A percentile compares a stretch with the other conserved stretches of the same genome.
These are phyloP conservation scores for Rhododendron ovatum DNA, from an alignment of 148 eudicot genomes.

Conservation along the genomic window DNA sequence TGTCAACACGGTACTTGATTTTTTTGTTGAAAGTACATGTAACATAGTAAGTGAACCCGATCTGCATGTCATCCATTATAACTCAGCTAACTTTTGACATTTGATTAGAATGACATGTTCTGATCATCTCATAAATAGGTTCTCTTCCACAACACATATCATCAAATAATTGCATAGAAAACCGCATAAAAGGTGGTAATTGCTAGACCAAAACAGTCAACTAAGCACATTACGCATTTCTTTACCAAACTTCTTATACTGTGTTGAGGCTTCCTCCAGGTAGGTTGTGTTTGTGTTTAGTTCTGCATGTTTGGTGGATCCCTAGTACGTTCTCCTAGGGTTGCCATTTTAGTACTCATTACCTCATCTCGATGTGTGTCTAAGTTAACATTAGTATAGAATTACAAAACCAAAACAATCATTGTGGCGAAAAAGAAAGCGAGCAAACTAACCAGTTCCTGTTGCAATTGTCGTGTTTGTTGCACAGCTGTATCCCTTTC, in stretches of 20 bases:
- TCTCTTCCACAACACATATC: too few relatives aligned
- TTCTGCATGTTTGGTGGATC: not conserved
- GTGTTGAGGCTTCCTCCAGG: not conserved
- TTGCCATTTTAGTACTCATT: not conserved
- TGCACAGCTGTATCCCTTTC: conserved; percentile 73
- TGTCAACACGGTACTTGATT: not conserved
- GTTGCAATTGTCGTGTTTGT: conserved; percentile 62
- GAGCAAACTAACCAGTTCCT: conserved; percentile 54
- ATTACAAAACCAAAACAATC: conserved; percentile 6
- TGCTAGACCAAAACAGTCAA: not conserved
- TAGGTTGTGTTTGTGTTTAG: not conserved
- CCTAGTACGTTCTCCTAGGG: not conserved
- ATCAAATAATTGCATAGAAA: not conserved
- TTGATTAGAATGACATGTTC: not conserved
- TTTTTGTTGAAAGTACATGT: not conserved
- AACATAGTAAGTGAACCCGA: not conserved
- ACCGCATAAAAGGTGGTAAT: not conserved
- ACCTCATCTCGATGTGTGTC: not conserved
- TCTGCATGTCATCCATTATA: too few relatives aligned
- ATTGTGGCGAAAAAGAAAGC: not conserved
- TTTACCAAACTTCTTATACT: not conserved
- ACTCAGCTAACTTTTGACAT: not conserved
- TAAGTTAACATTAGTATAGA: not conserved
- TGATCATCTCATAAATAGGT: not conserved
- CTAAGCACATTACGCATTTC: not conserved